Evolutionary conservation across 345 rosid species (phyloP).

Genomic region (Cardamine occulta): DNA sequence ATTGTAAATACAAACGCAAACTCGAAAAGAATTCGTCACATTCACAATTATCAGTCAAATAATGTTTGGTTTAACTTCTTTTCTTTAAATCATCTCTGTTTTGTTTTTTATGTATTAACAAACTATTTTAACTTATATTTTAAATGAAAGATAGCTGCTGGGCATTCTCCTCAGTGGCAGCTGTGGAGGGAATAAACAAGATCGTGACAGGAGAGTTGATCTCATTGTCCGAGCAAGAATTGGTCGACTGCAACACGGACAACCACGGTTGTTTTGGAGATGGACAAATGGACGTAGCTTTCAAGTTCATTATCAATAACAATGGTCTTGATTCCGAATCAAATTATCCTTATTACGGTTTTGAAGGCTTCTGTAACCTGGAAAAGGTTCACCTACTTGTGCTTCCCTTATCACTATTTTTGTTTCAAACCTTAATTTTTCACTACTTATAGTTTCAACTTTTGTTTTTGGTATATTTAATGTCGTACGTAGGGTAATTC

Average conservation of each 20-base stretch:
- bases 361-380: slow-evolving; percentile 40
- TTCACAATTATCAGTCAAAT: neutral
- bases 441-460: neutral
- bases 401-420: neutral
- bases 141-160: slow-evolving; percentile 40
- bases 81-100: neutral
- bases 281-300: neutral
- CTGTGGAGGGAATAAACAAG: slow-evolving; percentile 37
- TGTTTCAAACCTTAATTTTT: neutral
- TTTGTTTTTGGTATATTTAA: neutral
- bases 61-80: neutral
- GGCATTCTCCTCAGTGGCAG: slow-evolving; percentile 41
- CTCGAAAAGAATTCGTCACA: neutral
- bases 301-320: slow-evolving; percentile 49
- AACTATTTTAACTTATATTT: neutral
- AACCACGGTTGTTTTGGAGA: slow-evolving; percentile 26
- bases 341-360: slow-evolving; percentile 33
- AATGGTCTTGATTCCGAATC: slow-evolving; percentile 31
- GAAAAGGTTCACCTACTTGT: slow-evolving; percentile 47
- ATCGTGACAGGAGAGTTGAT: slow-evolving; percentile 42
- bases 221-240: slow-evolving; percentile 40
- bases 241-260: slow-evolving; percentile 33
- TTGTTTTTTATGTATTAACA: neutral
- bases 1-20: neutral
- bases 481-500: neutral